phyloP scores from a whole-genome alignment of 768 basidiomycete genomes.

The Termitomyces sp. region DNA sequence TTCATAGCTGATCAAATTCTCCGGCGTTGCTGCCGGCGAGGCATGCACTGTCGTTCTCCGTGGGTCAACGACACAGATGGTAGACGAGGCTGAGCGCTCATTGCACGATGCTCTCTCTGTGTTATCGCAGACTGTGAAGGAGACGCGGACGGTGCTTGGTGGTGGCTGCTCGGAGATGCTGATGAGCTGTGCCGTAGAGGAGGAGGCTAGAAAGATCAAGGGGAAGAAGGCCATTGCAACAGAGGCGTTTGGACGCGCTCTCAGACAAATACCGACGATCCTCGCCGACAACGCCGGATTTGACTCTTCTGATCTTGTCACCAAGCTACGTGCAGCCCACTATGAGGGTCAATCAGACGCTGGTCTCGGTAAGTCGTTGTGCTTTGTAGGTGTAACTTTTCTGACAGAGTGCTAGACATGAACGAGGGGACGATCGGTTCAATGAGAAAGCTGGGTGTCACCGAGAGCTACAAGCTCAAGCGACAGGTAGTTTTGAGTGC shows the following conservation, averaged over 20 bases:
- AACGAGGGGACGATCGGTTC: slow-evolving; percentile 79
- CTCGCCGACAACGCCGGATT: slow-evolving; percentile 97
- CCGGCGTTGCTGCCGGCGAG: slow-evolving; percentile 95
- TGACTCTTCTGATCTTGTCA: slow-evolving; percentile 94
- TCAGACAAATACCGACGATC: slow-evolving; percentile 94
- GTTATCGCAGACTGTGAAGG: slow-evolving; percentile 95
- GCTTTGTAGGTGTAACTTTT: not conserved
- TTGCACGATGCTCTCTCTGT: slow-evolving; percentile 97
- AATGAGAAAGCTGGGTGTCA: slow-evolving; percentile 86
- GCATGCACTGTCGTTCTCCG: slow-evolving; percentile 98
- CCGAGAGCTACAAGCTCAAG: slow-evolving; percentile 98
- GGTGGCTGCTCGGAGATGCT: slow-evolving; percentile 99
- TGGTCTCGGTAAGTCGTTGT: slow-evolving; percentile 68
- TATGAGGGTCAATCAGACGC: slow-evolving; percentile 86
- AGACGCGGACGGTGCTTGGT: slow-evolving; percentile 91
- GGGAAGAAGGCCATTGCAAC: slow-evolving; percentile 97
- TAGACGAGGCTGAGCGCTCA: slow-evolving; percentile 97
- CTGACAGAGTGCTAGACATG: slow-evolving; percentile 64
- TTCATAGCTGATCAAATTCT: slow-evolving; percentile 96
- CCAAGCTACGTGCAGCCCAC: slow-evolving; percentile 88
- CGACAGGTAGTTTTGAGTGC: slow-evolving; percentile 92
- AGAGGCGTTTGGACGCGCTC: slow-evolving; percentile 85
- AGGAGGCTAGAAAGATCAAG: slow-evolving; percentile 76
- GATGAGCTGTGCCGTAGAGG: slow-evolving; percentile 94
- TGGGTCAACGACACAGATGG: slow-evolving; percentile 98